phyloP scores from a whole-genome alignment of 441 rosid species.

The Gossypium gossypioides region DNA sequence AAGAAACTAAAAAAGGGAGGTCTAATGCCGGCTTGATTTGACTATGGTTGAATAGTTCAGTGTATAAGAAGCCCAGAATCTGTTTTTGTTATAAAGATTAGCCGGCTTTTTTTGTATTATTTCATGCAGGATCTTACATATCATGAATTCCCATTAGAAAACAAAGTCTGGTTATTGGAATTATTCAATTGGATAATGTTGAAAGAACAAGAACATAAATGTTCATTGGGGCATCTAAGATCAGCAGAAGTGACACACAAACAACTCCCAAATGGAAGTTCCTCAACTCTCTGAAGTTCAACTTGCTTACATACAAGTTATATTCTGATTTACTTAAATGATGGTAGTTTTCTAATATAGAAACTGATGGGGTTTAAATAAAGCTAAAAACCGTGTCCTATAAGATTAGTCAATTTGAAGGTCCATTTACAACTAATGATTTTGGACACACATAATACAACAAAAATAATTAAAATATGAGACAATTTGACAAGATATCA shows the following conservation, averaged over 20 bases:
- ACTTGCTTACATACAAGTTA: not conserved
- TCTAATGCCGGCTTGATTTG: conserved; percentile 2
- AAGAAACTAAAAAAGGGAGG: not conserved
- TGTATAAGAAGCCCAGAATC: not conserved
- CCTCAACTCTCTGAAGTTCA: not conserved
- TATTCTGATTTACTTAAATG: not conserved
- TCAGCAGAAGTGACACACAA: not conserved
- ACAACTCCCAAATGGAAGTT: not conserved
- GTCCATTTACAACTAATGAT: not conserved
- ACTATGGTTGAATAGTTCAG: not conserved
- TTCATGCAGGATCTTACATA: not conserved
- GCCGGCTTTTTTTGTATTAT: conserved; percentile 5
- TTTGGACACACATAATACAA: not conserved
- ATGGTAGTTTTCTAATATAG: no score
- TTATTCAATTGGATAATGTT: not conserved
- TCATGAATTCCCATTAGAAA: not conserved
- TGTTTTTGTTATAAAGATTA: not conserved
- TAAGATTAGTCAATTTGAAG: not conserved
- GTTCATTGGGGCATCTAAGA: not conserved
- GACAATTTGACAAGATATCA: not conserved
- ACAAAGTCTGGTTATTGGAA: not conserved
- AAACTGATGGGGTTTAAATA: not conserved
- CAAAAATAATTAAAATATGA: not conserved
- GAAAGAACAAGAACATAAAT: not conserved
- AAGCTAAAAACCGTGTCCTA: not conserved